Conservation (phyloP, 306 rosid species). For the Astragalus glycyphyllos region DNA sequence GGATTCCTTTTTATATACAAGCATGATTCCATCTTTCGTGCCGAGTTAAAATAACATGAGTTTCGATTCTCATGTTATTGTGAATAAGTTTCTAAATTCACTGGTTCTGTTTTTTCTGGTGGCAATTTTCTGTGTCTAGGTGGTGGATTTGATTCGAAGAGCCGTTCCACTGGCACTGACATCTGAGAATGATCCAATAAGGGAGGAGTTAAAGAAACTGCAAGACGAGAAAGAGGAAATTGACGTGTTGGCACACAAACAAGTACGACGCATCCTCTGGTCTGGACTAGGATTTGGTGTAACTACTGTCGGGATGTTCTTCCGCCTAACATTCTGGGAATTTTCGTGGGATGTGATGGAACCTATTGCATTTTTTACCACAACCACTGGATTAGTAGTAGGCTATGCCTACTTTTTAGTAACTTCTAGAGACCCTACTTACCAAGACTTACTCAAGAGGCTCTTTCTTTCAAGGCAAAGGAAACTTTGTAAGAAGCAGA, state of each 20-base stretch:
- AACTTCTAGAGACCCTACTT: conserved; percentile 94
- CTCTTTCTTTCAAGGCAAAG: conserved; percentile 83
- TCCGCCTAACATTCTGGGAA: conserved; percentile 96
- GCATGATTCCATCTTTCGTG: too few species aligned
- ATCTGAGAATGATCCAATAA: conserved; percentile 66
- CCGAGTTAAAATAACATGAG: too few species aligned
- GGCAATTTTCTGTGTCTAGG: conserved; percentile 54
- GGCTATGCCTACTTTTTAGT: conserved; percentile 88
- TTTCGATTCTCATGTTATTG: not conserved
- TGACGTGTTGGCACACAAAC: conserved; percentile 77
- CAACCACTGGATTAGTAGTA: conserved; percentile 71
- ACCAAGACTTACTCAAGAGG: conserved; percentile 88
- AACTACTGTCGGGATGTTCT: conserved; percentile 71
- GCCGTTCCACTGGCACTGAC: conserved; percentile 84
- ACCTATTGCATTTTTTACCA: conserved; percentile 86
- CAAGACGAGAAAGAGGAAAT: conserved; percentile 80
- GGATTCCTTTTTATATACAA: too few species aligned
- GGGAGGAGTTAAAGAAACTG: conserved; percentile 73
- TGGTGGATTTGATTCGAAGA: conserved; percentile 76
- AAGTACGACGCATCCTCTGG: conserved; percentile 87
- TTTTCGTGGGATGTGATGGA: conserved; percentile 99
- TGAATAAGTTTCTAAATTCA: conserved; percentile 23
- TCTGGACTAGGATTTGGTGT: conserved; percentile 60
- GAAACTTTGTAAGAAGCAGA: conserved; percentile 63
- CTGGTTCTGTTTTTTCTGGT: conserved; percentile 11